Evolutionary conservation across 805 yeast species (phyloP), one percentile per base, ranked within the genome.

Genomic region (Danielozyma ontarioensis): DNA sequence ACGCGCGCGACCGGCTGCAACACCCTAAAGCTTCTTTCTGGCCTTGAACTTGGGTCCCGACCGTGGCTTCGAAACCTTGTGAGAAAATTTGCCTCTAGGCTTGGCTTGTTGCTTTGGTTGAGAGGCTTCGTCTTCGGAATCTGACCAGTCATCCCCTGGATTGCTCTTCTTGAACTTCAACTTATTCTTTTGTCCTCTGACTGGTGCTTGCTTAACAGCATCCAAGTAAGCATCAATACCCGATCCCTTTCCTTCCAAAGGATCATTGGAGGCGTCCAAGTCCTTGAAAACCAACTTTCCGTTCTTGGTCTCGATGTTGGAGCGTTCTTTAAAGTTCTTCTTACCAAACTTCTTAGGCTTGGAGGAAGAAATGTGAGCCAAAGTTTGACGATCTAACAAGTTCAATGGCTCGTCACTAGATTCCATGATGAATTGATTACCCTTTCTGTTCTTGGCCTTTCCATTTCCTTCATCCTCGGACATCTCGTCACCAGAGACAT

Each of bases 141-240:
- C 65, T 35, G 57, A 56, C 46, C 56, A 52, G 15, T 72, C 71
- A 15, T 62, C 68, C 19, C 72, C 72, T 31, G 68, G 67, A 34
- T 70, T 68, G 31, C 77, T 72, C 55, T 82, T 78, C 63, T 83
- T 85, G 66, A 78, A 90, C 63, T 88, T 90, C 71, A 90, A 75
- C 64, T 78, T 87, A 60, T 89, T 89, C 65, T 77, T 78, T 68
- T 86, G 96, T 37, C 97, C 96, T 60, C 96, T 81, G 3, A 88
- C 78, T 19, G 97, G 97, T 16, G 93, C 97, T 48, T 83, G 84
- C 57, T 77, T 82, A 16, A 93, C 87, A 5, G 98, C 98, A 41
- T 88, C 96, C 44, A 88, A 75, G 56, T 93, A 93, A 0, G 97
- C 97, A 53, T 84, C 84, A 44, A 90, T 76, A 13, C 96, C 95